Conservation (phyloP, 768 basidiomycete species). For the Boletellus emodensis region DNA sequence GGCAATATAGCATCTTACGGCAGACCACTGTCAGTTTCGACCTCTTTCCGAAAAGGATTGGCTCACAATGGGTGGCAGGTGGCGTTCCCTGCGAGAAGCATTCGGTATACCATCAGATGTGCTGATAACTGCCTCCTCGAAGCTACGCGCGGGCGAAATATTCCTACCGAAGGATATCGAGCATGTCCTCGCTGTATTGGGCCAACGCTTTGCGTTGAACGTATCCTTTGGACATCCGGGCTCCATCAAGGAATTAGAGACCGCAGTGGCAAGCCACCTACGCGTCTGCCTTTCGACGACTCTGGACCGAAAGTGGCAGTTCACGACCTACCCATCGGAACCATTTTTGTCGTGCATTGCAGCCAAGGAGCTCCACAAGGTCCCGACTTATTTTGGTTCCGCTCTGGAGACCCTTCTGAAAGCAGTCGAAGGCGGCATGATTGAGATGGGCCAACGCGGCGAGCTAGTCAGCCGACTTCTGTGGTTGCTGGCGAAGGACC, state of each 20-base stretch:
- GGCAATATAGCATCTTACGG: not conserved
- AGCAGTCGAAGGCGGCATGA: too few relatives aligned
- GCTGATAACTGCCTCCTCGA: too few relatives aligned
- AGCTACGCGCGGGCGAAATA: not conserved
- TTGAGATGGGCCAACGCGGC: too few relatives aligned
- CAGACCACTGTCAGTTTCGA: not conserved
- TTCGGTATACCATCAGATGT: too few relatives aligned
- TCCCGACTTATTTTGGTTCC: not conserved
- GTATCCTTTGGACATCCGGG: not conserved
- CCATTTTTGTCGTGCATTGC: slow-evolving; percentile 8
- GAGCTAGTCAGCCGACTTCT: too few relatives aligned
- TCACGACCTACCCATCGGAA: slow-evolving; percentile 12
- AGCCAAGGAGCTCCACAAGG: not conserved
- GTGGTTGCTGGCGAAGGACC: too few relatives aligned
- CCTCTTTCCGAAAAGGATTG: too few relatives aligned
- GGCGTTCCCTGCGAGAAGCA: not conserved
- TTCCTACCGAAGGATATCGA: not conserved
- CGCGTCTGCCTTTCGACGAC: slow-evolving; percentile 1
- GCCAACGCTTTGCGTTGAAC: not conserved
- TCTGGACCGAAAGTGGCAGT: not conserved
- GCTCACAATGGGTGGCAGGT: not conserved
- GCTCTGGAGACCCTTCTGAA: not conserved
- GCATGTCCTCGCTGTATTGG: not conserved
- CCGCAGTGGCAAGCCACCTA: slow-evolving; percentile 1
- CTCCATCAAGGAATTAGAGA: not conserved